phyloP scores from a whole-genome alignment of 352 stramenopile genomes.

The Globisporangium nodosum region DNA sequence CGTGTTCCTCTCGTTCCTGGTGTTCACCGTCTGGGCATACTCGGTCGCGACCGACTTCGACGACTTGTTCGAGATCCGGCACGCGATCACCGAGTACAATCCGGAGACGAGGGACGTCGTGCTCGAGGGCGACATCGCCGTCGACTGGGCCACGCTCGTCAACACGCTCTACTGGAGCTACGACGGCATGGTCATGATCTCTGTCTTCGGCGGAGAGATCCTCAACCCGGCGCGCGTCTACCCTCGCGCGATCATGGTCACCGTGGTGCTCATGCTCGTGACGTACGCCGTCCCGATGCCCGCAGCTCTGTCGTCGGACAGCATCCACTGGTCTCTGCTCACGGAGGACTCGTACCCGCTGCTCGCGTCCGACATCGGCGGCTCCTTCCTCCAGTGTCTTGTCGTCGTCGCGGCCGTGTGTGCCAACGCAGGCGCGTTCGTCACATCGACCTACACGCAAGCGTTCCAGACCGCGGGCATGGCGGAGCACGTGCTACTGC shows the following conservation, averaged over 20 bases:
- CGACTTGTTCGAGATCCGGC: constrained; percentile 22
- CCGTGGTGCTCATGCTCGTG: constrained; percentile 49
- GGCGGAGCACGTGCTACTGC: constrained; percentile 39
- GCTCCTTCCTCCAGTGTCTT: not conserved
- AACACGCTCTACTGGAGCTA: constrained; percentile 95
- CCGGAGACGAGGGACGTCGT: not conserved
- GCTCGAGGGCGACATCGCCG: constrained; percentile 13
- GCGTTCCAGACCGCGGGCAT: constrained; percentile 63
- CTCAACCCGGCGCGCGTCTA: constrained; percentile 64
- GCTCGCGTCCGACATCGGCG: not conserved
- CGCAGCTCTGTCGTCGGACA: constrained; percentile 23
- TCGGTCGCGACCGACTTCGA: constrained; percentile 19
- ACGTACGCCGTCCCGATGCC: constrained; percentile 79
- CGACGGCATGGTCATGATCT: constrained; percentile 83
- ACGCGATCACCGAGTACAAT: not conserved
- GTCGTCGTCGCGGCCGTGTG: constrained; percentile 32
- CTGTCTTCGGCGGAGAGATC: constrained; percentile 83
- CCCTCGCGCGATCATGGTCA: constrained; percentile 63
- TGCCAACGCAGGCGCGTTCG: constrained; percentile 57
- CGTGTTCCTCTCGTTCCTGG: constrained; percentile 30
- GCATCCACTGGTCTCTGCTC: constrained; percentile 51
- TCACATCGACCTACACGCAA: constrained; percentile 79
- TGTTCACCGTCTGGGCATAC: constrained; percentile 47
- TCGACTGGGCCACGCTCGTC: constrained; percentile 62
- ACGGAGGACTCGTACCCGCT: constrained; percentile 59